A percentile compares a stretch with the other conserved stretches of the same genome.
phyloP scores from a whole-genome alignment of 1,284 basidiomycete genomes.

The Microbotryum saponariae region DNA sequence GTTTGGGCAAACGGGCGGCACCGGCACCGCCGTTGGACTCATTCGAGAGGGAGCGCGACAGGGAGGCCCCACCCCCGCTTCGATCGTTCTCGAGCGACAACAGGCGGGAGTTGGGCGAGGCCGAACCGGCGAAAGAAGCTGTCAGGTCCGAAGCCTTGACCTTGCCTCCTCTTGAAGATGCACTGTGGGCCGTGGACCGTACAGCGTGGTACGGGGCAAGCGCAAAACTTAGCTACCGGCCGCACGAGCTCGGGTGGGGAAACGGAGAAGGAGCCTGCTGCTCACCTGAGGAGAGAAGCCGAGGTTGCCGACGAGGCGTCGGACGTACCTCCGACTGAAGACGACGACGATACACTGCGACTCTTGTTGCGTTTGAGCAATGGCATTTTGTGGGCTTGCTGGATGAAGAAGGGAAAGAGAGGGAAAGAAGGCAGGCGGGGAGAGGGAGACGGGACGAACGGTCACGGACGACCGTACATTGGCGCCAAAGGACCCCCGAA shows the following conservation, averaged over 20 bases:
- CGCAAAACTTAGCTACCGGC: too few species aligned
- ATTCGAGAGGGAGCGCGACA: neutral
- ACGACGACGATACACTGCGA: too few species aligned
- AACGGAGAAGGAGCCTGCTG: too few species aligned
- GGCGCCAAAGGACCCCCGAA: too few species aligned
- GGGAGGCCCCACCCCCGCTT: neutral
- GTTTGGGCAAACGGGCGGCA: neutral
- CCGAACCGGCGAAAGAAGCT: neutral
- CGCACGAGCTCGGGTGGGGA: too few species aligned
- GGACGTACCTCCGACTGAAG: too few species aligned
- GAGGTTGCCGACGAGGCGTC: neutral
- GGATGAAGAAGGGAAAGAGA: too few species aligned
- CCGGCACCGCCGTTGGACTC: neutral
- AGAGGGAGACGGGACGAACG: too few species aligned
- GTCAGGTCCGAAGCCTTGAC: conserved; percentile 14
- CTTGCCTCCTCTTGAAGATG: conserved; percentile 7
- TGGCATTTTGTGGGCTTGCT: too few species aligned
- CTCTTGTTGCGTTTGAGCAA: too few species aligned
- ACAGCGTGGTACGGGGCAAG: neutral
- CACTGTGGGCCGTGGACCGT: neutral
- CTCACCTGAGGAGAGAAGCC: neutral
- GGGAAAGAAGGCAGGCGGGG: too few species aligned
- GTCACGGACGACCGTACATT: too few species aligned
- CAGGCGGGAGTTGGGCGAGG: conserved; percentile 25
- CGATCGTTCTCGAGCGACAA: conserved; percentile 10